A percentile compares a stretch with the other conserved stretches of the same genome.
These are phyloP conservation scores for Debaryomycetaceae sp. DNA, from an alignment of 1,139 yeast genomes.

Conservation along the genomic window DNA sequence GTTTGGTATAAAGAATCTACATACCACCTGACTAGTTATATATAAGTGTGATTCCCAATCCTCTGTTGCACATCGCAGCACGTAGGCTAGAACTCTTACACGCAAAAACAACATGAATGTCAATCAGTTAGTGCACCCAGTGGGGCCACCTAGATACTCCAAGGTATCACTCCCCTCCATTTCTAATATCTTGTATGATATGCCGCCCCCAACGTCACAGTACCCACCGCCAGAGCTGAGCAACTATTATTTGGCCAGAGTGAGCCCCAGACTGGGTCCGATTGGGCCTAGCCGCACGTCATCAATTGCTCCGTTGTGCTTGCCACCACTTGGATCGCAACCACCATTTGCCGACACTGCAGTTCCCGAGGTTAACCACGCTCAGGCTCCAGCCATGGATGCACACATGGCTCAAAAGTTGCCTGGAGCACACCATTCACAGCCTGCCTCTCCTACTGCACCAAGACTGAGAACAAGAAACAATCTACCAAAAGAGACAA, in stretches of 20 bases:
- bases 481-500: constrained; percentile 86
- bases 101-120: constrained; percentile 8
- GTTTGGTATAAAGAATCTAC: no score
- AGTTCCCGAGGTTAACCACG: background rate
- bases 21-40: background rate
- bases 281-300: background rate
- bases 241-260: constrained; percentile 7
- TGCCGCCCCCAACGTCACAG: constrained; percentile 8
- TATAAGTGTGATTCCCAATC: constrained; percentile 1
- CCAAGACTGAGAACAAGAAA: constrained; percentile 50
- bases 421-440: constrained; percentile 2
- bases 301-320: constrained; percentile 3
- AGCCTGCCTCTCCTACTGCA: constrained; percentile 1
- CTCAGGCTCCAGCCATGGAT: background rate
- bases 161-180: constrained; percentile 9
- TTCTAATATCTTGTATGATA: constrained; percentile 8
- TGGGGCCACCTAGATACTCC: constrained; percentile 7
- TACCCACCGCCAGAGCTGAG: constrained; percentile 9
- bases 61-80: background rate
- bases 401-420: no score
- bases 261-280: background rate
- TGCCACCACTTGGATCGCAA: constrained; percentile 5
- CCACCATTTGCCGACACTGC: constrained; percentile 2
- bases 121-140: constrained; percentile 8
- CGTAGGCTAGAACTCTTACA: background rate